Percentiles rank a stretch among this genome's conserved stretches.
phyloP scores from a whole-genome alignment of 352 stramenopile species.

The Pythium coloratum region DNA sequence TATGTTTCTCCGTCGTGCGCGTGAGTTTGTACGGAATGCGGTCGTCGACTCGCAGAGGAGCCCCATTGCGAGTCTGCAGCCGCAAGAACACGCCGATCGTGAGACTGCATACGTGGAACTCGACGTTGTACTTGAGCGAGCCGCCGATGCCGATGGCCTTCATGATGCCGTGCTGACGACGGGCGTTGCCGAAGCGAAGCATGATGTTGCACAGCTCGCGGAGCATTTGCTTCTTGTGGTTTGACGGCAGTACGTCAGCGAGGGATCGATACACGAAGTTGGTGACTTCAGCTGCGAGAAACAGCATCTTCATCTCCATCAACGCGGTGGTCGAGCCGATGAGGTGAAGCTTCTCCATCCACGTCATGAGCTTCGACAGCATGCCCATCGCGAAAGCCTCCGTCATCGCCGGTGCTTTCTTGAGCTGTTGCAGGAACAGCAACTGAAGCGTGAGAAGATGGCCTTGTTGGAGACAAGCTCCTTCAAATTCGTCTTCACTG shows the following conservation, averaged over 20 bases:
- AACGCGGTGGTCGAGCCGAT: conserved; percentile 39
- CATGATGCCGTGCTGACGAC: conserved; percentile 82
- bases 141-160: conserved; percentile 82
- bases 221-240: conserved; percentile 79
- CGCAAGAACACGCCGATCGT: conserved; percentile 74
- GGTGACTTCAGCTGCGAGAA: conserved; percentile 70
- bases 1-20: conserved; percentile 76
- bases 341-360: conserved; percentile 64
- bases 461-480: conserved; percentile 63
- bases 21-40: conserved; percentile 81
- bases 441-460: conserved; percentile 80
- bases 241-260: conserved; percentile 50
- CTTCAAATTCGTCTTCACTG: conserved; percentile 80
- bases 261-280: conserved; percentile 72
- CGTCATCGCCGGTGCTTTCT: conserved; percentile 56
- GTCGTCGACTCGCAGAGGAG: conserved; percentile 66
- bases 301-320: conserved; percentile 84
- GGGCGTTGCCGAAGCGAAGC: conserved; percentile 61
- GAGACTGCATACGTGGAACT: conserved; percentile 81
- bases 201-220: conserved; percentile 65
- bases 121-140: conserved; percentile 68
- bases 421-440: conserved; percentile 74
- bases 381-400: conserved; percentile 72
- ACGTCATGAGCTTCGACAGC: conserved; percentile 67
- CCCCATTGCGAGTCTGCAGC: conserved; percentile 72